phyloP scores from a whole-genome alignment of 2,329 filamentous ascomycete species.

The Sporothrix pseudoabietina region DNA sequence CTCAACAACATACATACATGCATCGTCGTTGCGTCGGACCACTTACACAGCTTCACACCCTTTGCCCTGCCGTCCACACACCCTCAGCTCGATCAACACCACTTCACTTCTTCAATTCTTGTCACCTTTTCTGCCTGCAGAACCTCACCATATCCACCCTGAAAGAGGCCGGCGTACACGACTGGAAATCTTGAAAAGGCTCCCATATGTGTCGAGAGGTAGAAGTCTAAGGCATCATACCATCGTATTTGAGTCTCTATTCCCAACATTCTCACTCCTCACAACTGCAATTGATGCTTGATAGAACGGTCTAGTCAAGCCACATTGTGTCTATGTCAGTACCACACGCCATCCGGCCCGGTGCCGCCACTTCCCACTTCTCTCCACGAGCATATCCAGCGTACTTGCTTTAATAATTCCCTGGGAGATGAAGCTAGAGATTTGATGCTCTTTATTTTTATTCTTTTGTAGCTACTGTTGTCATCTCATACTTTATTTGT shows the following conservation, averaged over 20 bases:
- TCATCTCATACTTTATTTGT: not conserved
- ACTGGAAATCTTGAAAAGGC: not conserved
- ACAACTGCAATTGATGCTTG: not conserved
- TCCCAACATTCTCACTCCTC: not conserved
- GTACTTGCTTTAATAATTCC: not conserved
- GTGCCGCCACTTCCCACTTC: not conserved
- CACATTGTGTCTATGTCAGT: not conserved
- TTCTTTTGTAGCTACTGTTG: not conserved
- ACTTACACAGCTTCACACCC: conserved; percentile 9
- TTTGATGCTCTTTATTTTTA: not conserved
- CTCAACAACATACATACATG: not conserved
- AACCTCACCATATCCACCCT: not conserved
- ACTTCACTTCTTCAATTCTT: not conserved
- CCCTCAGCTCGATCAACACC: not conserved
- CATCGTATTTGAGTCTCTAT: not conserved
- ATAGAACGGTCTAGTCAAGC: not conserved
- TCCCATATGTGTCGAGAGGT: not conserved
- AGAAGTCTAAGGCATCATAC: not conserved
- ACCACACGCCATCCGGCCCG: not conserved
- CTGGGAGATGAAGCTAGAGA: not conserved
- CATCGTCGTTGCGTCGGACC: conserved; percentile 13
- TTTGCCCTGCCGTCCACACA: not conserved
- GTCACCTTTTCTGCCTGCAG: not conserved
- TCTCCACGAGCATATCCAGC: not conserved
- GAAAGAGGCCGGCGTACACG: not conserved